phyloP scores from a whole-genome alignment of 1,284 basidiomycete genomes.

The Takashimella koratensis region DNA sequence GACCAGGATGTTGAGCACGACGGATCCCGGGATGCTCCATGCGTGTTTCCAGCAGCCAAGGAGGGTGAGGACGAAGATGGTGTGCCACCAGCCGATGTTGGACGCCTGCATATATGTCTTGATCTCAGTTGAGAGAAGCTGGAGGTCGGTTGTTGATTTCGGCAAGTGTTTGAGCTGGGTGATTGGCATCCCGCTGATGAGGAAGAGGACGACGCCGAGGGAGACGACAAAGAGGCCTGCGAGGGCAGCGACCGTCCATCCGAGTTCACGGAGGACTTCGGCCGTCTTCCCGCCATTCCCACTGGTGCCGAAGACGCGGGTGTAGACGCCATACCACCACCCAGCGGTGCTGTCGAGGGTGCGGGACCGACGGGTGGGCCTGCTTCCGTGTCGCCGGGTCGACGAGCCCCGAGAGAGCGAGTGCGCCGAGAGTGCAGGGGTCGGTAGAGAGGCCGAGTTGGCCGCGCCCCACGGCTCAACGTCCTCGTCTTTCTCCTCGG shows the following conservation, averaged over 20 bases:
- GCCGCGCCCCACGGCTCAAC: constrained; percentile 1
- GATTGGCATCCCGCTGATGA: constrained; percentile 45
- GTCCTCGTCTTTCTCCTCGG: constrained; percentile 20
- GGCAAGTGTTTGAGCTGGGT: constrained; percentile 47
- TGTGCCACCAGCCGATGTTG: constrained; percentile 46
- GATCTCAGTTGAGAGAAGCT: constrained; percentile 48
- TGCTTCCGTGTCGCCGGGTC: constrained; percentile 1
- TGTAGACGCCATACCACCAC: constrained; percentile 20
- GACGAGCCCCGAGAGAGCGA: constrained; percentile 30
- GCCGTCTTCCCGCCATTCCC: constrained; percentile 38
- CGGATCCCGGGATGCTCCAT: constrained; percentile 87
- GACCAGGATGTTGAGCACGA: constrained; percentile 86
- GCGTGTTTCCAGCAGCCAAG: constrained; percentile 89
- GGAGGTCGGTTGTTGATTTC: constrained; percentile 47
- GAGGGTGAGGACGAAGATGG: constrained; percentile 71
- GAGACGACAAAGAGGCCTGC: constrained; percentile 42
- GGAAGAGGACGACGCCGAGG: constrained; percentile 37
- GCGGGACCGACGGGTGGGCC: constrained; percentile 2
- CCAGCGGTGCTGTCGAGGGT: constrained; percentile 12
- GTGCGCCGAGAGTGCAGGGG: constrained; percentile 43
- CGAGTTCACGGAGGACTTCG: constrained; percentile 41
- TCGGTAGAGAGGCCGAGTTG: constrained; percentile 35
- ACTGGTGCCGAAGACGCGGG: constrained; percentile 6
- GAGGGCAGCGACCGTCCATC: constrained; percentile 45
- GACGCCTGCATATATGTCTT: constrained; percentile 45